Conservation (phyloP, 768 basidiomycete genomes). For the Suillus subaureus region DNA sequence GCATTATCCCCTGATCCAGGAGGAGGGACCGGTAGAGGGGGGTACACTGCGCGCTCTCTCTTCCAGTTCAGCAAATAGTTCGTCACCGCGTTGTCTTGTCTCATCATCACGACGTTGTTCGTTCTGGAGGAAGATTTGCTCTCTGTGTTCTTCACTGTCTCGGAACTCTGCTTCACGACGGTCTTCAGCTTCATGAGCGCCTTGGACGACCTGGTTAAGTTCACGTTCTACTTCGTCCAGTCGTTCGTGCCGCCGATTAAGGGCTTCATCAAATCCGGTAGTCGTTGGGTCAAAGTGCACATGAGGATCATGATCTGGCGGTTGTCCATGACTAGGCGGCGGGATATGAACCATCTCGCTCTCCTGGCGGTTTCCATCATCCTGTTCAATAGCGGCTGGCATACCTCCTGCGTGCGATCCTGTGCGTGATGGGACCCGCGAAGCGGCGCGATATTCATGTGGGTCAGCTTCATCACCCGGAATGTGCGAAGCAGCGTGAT, state of each 20-base stretch:
- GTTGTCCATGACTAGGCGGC: conserved; percentile 18
- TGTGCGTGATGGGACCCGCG: conserved; percentile 16
- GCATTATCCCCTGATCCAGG: conserved; percentile 24
- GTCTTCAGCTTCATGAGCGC: conserved; percentile 61
- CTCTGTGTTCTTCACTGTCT: conserved; percentile 63
- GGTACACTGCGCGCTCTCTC: conserved; percentile 28
- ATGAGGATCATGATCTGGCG: conserved; percentile 12
- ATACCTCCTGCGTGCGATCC: conserved; percentile 21
- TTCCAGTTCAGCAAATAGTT: conserved; percentile 28
- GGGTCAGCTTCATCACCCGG: conserved; percentile 4
- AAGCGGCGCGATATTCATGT: conserved; percentile 1
- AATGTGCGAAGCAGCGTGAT: background rate
- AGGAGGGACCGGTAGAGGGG: conserved; percentile 20
- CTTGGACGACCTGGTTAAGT: conserved; percentile 48
- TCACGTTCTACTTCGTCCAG: conserved; percentile 57
- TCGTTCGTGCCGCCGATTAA: conserved; percentile 50
- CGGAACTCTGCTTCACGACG: conserved; percentile 67
- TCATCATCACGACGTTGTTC: conserved; percentile 63
- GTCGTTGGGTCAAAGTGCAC: conserved; percentile 23
- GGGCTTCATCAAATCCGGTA: conserved; percentile 44
- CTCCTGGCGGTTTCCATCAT: conserved; percentile 18
- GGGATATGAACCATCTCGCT: conserved; percentile 32
- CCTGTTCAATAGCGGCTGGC: conserved; percentile 19
- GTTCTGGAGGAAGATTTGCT: conserved; percentile 58
- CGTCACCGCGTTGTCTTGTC: conserved; percentile 40